A percentile compares a stretch with the other conserved stretches of the same genome.
Conservation (phyloP, 495 filamentous ascomycete genomes). For the Penicillium canescens region DNA sequence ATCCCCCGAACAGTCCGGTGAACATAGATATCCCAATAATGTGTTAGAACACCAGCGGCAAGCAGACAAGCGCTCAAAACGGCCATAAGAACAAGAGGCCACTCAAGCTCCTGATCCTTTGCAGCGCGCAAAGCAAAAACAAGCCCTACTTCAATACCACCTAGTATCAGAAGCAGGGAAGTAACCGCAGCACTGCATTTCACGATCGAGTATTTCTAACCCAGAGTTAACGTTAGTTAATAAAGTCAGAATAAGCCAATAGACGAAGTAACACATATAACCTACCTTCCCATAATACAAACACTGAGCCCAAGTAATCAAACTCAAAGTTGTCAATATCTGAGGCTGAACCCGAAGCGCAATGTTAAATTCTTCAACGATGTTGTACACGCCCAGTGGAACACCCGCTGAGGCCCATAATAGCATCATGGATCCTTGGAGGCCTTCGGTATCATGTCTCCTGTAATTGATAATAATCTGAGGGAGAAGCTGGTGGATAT, state of each 20-base stretch:
- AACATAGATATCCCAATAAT: slow-evolving; percentile 61
- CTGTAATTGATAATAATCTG: slow-evolving; percentile 66
- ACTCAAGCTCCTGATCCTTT: slow-evolving; percentile 33
- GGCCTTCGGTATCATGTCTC: slow-evolving; percentile 56
- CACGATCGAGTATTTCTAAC: slow-evolving; percentile 44
- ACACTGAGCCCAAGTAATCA: slow-evolving; percentile 65
- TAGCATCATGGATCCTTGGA: slow-evolving; percentile 67
- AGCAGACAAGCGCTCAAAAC: slow-evolving; percentile 57
- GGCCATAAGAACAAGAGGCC: slow-evolving; percentile 62
- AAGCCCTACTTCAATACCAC: slow-evolving; percentile 50
- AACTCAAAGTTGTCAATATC: slow-evolving; percentile 59
- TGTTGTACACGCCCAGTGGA: slow-evolving; percentile 66
- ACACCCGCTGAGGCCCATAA: slow-evolving; percentile 65
- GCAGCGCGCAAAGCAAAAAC: slow-evolving; percentile 52
- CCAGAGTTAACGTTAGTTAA: background rate
- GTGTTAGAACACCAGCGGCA: slow-evolving; percentile 51
- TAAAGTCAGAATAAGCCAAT: slow-evolving; percentile 3
- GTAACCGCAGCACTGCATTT: slow-evolving; percentile 43
- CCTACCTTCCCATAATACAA: slow-evolving; percentile 57
- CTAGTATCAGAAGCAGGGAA: slow-evolving; percentile 42
- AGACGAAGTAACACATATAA: slow-evolving; percentile 3
- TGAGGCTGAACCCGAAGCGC: slow-evolving; percentile 62
- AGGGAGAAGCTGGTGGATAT: slow-evolving; percentile 52
- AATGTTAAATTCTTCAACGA: slow-evolving; percentile 59
- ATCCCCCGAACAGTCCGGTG: slow-evolving; percentile 63